Evolutionary conservation across 1,284 basidiomycete genomes (phyloP).

Genomic region (Pyrrhoderma lamaoense): DNA sequence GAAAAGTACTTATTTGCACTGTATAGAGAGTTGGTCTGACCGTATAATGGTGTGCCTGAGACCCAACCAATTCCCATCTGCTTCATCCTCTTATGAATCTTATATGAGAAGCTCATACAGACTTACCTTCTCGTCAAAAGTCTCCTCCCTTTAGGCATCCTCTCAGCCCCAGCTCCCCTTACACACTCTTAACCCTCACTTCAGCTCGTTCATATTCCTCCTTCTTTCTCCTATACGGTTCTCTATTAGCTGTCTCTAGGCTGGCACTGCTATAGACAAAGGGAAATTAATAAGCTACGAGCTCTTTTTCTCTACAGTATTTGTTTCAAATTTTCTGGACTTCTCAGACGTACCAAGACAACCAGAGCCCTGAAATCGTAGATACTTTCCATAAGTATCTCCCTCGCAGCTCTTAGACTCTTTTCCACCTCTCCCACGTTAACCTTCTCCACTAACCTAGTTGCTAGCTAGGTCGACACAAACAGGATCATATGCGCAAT

Average conservation of each 20-base stretch:
- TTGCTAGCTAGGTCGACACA: conserved; percentile 21
- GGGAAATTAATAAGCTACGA: conserved; percentile 95
- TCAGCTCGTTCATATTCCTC: conserved; percentile 49
- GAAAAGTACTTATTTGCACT: too few relatives aligned
- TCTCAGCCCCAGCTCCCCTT: conserved; percentile 62
- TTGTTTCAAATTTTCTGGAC: conserved; percentile 96
- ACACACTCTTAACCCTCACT: conserved; percentile 71
- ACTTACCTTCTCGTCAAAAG: conserved; percentile 68
- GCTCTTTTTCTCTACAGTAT: conserved; percentile 99
- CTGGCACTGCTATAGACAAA: conserved; percentile 48
- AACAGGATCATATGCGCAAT: conserved; percentile 90
- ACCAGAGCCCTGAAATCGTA: conserved; percentile 98
- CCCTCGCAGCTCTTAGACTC: conserved; percentile 76
- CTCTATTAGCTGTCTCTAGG: conserved; percentile 55
- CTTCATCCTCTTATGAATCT: conserved; percentile 87
- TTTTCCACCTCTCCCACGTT: too few relatives aligned
- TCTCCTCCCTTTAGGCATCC: conserved; percentile 53
- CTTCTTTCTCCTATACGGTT: conserved; percentile 85
- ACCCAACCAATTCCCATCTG: too few relatives aligned
- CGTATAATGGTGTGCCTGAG: too few relatives aligned
- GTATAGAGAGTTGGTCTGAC: too few relatives aligned
- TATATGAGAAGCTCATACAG: conserved; percentile 79
- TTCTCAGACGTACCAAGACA: conserved; percentile 86
- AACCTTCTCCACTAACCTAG: too few relatives aligned
- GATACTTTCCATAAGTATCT: conserved; percentile 93